Conservation (phyloP, 2,329 filamentous ascomycete species). For the Cladophialophora immunda region DNA sequence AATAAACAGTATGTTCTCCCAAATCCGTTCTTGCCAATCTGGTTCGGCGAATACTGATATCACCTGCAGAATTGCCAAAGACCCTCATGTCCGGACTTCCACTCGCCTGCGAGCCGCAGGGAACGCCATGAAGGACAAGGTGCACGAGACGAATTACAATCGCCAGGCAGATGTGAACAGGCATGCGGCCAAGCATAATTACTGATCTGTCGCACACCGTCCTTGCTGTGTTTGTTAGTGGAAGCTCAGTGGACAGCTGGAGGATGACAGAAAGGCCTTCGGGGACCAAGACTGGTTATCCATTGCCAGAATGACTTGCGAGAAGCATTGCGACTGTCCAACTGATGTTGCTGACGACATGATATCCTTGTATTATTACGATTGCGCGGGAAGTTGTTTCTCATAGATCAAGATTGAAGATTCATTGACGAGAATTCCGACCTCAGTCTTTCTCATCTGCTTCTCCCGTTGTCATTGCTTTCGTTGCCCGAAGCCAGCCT, state of each 20-base stretch:
- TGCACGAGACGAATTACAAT: constrained; percentile 35
- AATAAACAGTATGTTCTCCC: constrained; percentile 34
- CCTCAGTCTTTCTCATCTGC: background rate
- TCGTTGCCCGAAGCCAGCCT: background rate
- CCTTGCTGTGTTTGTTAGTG: background rate
- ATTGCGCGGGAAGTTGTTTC: background rate
- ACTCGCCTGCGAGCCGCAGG: constrained; percentile 35
- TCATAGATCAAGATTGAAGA: constrained; percentile 14
- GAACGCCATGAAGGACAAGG: constrained; percentile 36
- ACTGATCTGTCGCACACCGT: constrained; percentile 11
- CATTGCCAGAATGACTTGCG: background rate
- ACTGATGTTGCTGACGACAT: constrained; percentile 13
- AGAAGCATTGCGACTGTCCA: background rate
- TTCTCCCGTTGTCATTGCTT: background rate
- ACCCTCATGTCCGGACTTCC: constrained; percentile 33
- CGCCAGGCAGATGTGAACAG: constrained; percentile 34
- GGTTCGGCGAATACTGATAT: background rate
- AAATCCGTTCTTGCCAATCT: background rate
- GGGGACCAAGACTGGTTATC: too few species aligned
- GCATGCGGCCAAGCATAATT: constrained; percentile 37
- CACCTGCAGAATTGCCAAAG: constrained; percentile 34
- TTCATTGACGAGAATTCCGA: background rate
- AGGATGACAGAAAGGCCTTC: background rate
- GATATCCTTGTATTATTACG: constrained; percentile 32
- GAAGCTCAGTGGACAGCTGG: background rate